Base-by-base conservation (phyloP, 108 stramenopile species). In the Conticribra guillardii region DNA sequence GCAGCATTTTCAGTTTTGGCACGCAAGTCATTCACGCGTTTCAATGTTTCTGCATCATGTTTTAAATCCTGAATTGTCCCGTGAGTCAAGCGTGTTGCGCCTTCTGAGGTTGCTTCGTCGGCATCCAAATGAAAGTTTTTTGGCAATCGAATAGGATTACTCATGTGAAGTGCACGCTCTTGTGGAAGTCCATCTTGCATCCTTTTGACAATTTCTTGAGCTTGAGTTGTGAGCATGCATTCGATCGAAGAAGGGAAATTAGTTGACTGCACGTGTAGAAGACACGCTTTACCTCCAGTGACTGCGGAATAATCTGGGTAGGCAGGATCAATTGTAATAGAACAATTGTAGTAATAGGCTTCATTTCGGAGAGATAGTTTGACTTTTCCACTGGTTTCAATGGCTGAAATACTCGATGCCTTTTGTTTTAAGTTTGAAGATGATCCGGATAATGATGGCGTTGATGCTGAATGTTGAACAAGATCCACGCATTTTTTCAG, bases 171-270 rank as follows among this genome's bases (percentile, higher is more conserved):
- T 4, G 84, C 84, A 16, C 61, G 21, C 14, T 77, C 80, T 9
- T 63, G 37, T 2, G 71, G 50, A 67, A 77, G 33, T 14, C 84
- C 84, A 21, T 81, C 74, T 34, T 77, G 76, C 75, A 80, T 79
- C 23, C 84, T 47, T 49, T 62, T 17, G 18, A 84, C 69, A 31
- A 84, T 59, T 33, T 84, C 83, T 23, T 68, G 33, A 5, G 84
- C 84, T 64, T 84, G 84, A 4, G 74, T 44, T 16, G 81, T 84
- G 17, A 84, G 37, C 76, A 84, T 79, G 19, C 44, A 37, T 60
- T 81, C 76, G 11, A 84, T 78, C n/a, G 34, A 9, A 4, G 69
- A 34, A 24, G 84, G 84, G 49, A 84, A 79, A 47, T 84, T 84
- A 18, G 84, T 84, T 2, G 80, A 69, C 49, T 50, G 33, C 16